phyloP scores from a whole-genome alignment of 768 basidiomycete species.

The Rhizopogon roseolus region DNA sequence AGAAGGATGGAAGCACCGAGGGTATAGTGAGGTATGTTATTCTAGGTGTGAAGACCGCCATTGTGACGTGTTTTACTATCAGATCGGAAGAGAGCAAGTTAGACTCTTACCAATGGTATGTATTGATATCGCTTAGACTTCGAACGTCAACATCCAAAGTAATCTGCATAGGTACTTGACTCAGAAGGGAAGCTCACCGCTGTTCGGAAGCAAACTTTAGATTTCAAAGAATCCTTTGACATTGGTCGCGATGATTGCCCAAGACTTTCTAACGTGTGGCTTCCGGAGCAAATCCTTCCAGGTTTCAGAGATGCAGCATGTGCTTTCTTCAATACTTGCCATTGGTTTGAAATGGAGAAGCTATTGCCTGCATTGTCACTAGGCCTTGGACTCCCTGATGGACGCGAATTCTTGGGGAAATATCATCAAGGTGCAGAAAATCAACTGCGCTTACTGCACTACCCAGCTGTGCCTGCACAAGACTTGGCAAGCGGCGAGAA shows the following conservation, averaged over 20 bases:
- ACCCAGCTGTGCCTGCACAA: slow-evolving; percentile 34
- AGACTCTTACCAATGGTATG: slow-evolving; percentile 19
- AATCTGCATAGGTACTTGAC: slow-evolving; percentile 26
- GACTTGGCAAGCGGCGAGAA: slow-evolving; percentile 24
- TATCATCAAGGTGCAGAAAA: slow-evolving; percentile 43
- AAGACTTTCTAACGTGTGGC: slow-evolving; percentile 53
- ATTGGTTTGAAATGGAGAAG: slow-evolving; percentile 27
- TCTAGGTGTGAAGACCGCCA: neutral
- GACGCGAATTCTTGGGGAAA: slow-evolving; percentile 35
- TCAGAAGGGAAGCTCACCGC: slow-evolving; percentile 17
- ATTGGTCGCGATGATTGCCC: slow-evolving; percentile 37
- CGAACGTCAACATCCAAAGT: neutral
- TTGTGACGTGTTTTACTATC: neutral
- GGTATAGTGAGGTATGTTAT: slow-evolving; percentile 23
- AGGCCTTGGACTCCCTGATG: slow-evolving; percentile 36
- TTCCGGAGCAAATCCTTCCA: slow-evolving; percentile 45
- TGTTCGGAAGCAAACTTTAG: slow-evolving; percentile 28
- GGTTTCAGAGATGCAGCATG: slow-evolving; percentile 49
- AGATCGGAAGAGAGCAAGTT: slow-evolving; percentile 41
- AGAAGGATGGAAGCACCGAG: slow-evolving; percentile 41
- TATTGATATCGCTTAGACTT: neutral
- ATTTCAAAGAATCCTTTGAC: slow-evolving; percentile 52
- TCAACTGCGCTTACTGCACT: slow-evolving; percentile 54
- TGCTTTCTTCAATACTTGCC: slow-evolving; percentile 43
- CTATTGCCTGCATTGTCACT: slow-evolving; percentile 47